These are phyloP conservation scores for Penicillium sp. DNA, from an alignment of 2,329 filamentous ascomycete species.

Conservation along the genomic window DNA sequence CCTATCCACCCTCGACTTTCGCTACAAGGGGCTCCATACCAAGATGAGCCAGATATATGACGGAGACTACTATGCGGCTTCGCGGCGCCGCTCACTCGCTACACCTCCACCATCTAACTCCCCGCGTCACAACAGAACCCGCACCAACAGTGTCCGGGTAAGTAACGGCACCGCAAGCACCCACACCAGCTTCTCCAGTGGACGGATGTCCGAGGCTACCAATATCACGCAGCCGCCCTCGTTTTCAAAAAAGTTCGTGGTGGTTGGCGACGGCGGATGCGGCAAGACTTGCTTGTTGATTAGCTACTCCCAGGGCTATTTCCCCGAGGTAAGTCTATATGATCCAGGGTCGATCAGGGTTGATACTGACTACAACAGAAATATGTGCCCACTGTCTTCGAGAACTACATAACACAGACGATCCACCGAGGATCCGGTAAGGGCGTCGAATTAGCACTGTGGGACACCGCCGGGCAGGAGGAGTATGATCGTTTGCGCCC, in stretches of 20 bases:
- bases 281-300: slow-evolving; percentile 98
- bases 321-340: slow-evolving; percentile 75
- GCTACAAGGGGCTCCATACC: slow-evolving; percentile 20
- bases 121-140: slow-evolving; percentile 47
- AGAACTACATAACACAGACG: slow-evolving; percentile 99
- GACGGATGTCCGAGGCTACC: slow-evolving; percentile 74
- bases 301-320: slow-evolving; percentile 97
- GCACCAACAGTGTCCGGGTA: slow-evolving; percentile 61
- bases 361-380: slow-evolving; percentile 59
- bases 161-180: slow-evolving; percentile 92
- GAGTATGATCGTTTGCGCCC: slow-evolving; percentile 96
- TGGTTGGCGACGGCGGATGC: slow-evolving; percentile 95
- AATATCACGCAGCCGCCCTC: slow-evolving; percentile 85
- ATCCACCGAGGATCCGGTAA: slow-evolving; percentile 84
- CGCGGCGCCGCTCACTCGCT: slow-evolving; percentile 56
- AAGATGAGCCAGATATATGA: slow-evolving; percentile 39
- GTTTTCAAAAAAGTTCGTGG: slow-evolving; percentile 99
- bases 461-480: slow-evolving; percentile 98
- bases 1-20: slow-evolving; percentile 3
- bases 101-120: slow-evolving; percentile 42
- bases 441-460: slow-evolving; percentile 92
- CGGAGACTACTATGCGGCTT: slow-evolving; percentile 53
- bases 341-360: neutral
- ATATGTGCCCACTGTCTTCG: slow-evolving; percentile 99
- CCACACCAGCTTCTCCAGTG: slow-evolving; percentile 69